Evolutionary conservation across 2,329 filamentous ascomycete genomes (phyloP), one percentile per base, ranked within the genome.

Genomic region (Colletotrichum sp.): DNA sequence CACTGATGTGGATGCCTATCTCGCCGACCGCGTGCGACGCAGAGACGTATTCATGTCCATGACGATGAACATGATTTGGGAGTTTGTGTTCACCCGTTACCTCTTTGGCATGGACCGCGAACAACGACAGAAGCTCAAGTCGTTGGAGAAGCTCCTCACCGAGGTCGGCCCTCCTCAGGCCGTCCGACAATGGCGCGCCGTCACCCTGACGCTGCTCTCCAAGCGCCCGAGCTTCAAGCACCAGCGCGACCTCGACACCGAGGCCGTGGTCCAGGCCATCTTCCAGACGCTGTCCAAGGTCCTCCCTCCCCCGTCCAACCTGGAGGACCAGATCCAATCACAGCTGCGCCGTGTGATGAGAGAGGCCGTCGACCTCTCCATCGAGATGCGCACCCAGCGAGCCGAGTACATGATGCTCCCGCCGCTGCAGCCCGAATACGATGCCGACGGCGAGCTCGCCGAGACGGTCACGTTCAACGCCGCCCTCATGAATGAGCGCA

Each of bases 381-480:
- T 99, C 79, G 96, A 98, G 87, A 99, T 99, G 97, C 96, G 97
- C 83, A 98, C 94, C 18, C 97, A 99, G 84, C 93, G 95, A 75
- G 96, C 97, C 48, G 97, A 99, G 87, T 99, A 98, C 87, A 97
- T 98, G 88, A 99, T 99, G 96, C 92, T 99, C 21, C 96, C 97
- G 32, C 97, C 97, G 6, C 89, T 98, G 72, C 95, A 97, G 84
- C 97, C 97, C 26, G 96, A 98, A 84, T 99, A 98, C 85, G 96
- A 99, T 84, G 94, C 93, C 80, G 95, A 97, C 78, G 97, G 97
- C 80, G 96, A 99, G 81, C 91, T 99, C 10, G 90, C 93, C 18
- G 94, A 95, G 71, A 96, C 96, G 72, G 95, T 99, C 12, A 90
- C 92, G 75, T 99, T 99, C 91, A 98, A 98, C 82, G 94, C 96